A percentile compares a stretch with the other conserved stretches of the same genome.
These are phyloP conservation scores for Rhynchosporium agropyri DNA, from an alignment of 2,329 filamentous ascomycete species.

Conservation along the genomic window DNA sequence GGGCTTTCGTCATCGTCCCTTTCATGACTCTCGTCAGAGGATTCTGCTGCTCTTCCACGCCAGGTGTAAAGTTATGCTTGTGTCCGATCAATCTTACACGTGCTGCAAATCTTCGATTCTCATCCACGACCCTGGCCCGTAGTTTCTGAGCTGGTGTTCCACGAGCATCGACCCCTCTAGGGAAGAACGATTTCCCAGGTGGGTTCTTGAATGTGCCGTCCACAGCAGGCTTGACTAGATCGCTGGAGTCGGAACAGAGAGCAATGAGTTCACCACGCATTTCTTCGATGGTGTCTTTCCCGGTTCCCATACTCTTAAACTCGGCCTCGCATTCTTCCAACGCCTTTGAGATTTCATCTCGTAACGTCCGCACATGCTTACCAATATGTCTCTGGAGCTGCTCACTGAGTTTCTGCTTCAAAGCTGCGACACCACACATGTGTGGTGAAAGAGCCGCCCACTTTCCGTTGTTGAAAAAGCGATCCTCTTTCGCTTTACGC, in stretches of 20 bases:
- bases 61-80: slow-evolving; percentile 22
- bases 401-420: slow-evolving; percentile 24
- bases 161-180: slow-evolving; percentile 19
- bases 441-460: slow-evolving; percentile 20
- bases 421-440: slow-evolving; percentile 20
- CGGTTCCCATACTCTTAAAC: slow-evolving; percentile 23
- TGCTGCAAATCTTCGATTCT: slow-evolving; percentile 22
- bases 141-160: slow-evolving; percentile 26
- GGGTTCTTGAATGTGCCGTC: slow-evolving; percentile 27
- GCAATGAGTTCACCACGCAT: slow-evolving; percentile 25
- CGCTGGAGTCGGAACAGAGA: slow-evolving; percentile 19
- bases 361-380: slow-evolving; percentile 20
- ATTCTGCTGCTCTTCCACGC: neutral
- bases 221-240: slow-evolving; percentile 22
- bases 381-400: slow-evolving; percentile 27
- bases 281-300: slow-evolving; percentile 22
- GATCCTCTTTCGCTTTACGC: slow-evolving; percentile 18
- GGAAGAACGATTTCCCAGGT: slow-evolving; percentile 23
- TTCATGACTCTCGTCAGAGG: slow-evolving; percentile 1
- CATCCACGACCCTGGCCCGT: slow-evolving; percentile 23
- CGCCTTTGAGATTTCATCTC: slow-evolving; percentile 20
- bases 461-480: slow-evolving; percentile 24
- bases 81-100: slow-evolving; percentile 23
- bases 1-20: slow-evolving; percentile 17
- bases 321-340: slow-evolving; percentile 23